Conservation (phyloP, 495 filamentous ascomycete species). For the Aspergillus saccharolyticus region DNA sequence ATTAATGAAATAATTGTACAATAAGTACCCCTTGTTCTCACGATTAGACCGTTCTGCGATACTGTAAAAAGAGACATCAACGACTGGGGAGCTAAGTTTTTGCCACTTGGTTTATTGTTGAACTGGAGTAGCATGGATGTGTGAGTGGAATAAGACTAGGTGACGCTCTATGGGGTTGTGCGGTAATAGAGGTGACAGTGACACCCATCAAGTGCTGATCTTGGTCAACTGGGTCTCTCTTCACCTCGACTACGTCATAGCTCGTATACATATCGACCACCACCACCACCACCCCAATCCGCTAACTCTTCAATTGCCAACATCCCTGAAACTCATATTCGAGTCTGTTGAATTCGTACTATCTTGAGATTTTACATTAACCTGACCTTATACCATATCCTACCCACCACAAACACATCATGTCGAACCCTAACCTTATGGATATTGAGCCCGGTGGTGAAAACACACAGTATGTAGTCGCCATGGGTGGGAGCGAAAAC, state of each 20-base stretch:
- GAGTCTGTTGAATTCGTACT: no score
- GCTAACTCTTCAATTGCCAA: neutral
- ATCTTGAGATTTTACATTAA: no score
- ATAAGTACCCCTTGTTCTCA: conserved; percentile 5
- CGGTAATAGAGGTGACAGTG: no score
- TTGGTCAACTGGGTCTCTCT: neutral
- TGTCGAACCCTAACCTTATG: conserved; percentile 45
- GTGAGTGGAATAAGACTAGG: neutral
- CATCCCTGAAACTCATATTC: neutral
- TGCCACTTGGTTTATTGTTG: neutral
- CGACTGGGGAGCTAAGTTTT: neutral
- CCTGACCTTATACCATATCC: neutral
- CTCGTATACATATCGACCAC: neutral
- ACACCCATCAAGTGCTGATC: neutral
- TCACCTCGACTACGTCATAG: conserved; percentile 12
- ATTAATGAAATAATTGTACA: conserved; percentile 33
- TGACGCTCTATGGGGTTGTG: no score
- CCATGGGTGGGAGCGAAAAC: neutral
- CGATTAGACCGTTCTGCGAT: neutral
- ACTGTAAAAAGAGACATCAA: neutral
- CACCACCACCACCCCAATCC: neutral
- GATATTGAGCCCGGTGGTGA: conserved; percentile 61
- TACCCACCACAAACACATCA: conserved; percentile 5
- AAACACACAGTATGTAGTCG: conserved; percentile 48
- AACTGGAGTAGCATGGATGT: neutral